Evolutionary conservation across 2,329 filamentous ascomycete genomes (phyloP).

Genomic region (Ampelomyces quisqualis): DNA sequence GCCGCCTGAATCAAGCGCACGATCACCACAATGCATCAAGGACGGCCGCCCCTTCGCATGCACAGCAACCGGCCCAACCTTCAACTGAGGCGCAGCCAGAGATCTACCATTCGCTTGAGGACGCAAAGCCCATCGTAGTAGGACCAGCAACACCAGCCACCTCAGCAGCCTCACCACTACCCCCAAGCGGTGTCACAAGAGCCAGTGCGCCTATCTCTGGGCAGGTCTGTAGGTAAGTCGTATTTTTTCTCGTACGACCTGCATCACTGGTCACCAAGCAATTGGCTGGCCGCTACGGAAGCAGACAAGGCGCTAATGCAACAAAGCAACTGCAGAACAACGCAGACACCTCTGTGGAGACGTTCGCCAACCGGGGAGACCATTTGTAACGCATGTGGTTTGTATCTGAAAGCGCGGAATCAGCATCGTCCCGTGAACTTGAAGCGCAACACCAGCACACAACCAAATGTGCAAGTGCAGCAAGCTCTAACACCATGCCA

Average conservation of each 20-base stretch:
- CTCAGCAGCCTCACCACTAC: slow-evolving; percentile 20
- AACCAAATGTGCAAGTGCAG: slow-evolving; percentile 28
- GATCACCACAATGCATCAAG: slow-evolving; percentile 28
- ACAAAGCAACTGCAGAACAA: slow-evolving; percentile 87
- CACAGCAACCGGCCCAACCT: slow-evolving; percentile 18
- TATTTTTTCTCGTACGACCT: not conserved
- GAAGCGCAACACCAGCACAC: slow-evolving; percentile 66
- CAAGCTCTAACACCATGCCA: slow-evolving; percentile 47
- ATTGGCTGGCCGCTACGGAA: slow-evolving; percentile 2
- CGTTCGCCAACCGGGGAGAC: slow-evolving; percentile 89
- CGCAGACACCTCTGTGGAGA: slow-evolving; percentile 90
- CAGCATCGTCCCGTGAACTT: slow-evolving; percentile 86
- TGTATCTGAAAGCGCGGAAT: slow-evolving; percentile 93
- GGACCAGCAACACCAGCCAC: slow-evolving; percentile 25
- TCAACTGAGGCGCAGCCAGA: slow-evolving; percentile 29
- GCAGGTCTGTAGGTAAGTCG: slow-evolving; percentile 69
- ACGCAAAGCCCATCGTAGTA: slow-evolving; percentile 36
- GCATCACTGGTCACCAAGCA: slow-evolving; percentile 2
- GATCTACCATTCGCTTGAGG: slow-evolving; percentile 46
- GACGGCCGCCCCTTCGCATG: slow-evolving; percentile 18
- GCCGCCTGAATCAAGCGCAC: slow-evolving; percentile 49
- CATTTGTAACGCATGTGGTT: slow-evolving; percentile 95
- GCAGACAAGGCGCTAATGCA: slow-evolving; percentile 17
- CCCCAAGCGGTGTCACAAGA: slow-evolving; percentile 17
- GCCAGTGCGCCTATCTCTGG: slow-evolving; percentile 52